A percentile compares a stretch with the other conserved stretches of the same genome.
Conservation (phyloP, 2,329 filamentous ascomycete genomes). For the Triangularia setosa region DNA sequence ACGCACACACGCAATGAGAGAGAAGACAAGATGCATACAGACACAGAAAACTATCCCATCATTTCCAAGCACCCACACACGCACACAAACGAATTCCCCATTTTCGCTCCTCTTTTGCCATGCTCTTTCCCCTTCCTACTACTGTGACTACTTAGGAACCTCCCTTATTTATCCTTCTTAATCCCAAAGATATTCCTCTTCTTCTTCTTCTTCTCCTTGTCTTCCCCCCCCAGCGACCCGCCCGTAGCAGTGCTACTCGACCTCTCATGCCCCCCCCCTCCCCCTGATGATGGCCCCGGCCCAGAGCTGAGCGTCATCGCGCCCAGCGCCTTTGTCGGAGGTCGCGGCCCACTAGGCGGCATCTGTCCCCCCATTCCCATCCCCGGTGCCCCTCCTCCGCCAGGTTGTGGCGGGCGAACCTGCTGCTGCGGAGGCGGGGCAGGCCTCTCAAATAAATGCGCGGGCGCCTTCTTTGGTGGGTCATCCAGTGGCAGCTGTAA, state of each 20-base stretch:
- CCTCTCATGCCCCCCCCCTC: constrained; percentile 17
- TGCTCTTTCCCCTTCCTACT: neutral
- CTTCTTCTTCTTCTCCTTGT: constrained; percentile 40
- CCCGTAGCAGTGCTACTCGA: constrained; percentile 22
- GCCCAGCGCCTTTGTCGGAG: constrained; percentile 53
- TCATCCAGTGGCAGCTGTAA: constrained; percentile 79
- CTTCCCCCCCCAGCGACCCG: constrained; percentile 32
- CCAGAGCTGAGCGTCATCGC: constrained; percentile 47
- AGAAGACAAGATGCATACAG: neutral
- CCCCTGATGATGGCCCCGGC: constrained; percentile 18
- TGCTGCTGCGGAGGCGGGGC: constrained; percentile 42
- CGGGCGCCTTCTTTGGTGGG: constrained; percentile 76
- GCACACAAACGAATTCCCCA: neutral
- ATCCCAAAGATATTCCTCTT: constrained; percentile 34
- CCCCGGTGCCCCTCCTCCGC: constrained; percentile 27
- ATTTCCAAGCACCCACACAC: neutral
- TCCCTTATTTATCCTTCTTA: constrained; percentile 27
- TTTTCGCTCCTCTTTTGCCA: neutral
- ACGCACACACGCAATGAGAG: neutral
- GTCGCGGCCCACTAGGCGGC: constrained; percentile 34
- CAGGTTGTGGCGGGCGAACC: constrained; percentile 25
- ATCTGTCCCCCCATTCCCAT: constrained; percentile 30
- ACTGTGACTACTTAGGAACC: too few species aligned
- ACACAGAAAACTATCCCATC: neutral
- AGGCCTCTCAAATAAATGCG: constrained; percentile 76